Conservation (phyloP, 805 yeast genomes). For the Saccharomycopsis malanga region DNA sequence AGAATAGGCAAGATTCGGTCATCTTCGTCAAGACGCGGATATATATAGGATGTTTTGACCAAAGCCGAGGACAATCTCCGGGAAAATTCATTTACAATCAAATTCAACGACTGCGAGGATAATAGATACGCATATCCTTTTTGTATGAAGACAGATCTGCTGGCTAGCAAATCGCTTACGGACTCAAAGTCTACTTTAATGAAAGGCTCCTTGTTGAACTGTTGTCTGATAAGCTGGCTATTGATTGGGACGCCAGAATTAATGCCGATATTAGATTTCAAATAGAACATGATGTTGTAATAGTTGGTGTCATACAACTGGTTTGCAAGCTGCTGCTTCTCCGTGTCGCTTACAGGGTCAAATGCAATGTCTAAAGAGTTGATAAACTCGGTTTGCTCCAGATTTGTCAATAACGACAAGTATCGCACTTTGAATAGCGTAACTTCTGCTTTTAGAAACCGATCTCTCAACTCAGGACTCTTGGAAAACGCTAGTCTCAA, state of each 20-base stretch:
- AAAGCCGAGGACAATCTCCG: conserved; percentile 45
- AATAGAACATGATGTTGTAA: conserved; percentile 32
- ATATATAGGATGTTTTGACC: conserved; percentile 60
- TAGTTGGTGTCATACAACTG: conserved; percentile 52
- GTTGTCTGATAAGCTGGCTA: conserved; percentile 29
- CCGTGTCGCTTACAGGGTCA: conserved; percentile 59
- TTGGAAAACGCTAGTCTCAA: conserved; percentile 86
- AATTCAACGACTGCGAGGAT: conserved; percentile 59
- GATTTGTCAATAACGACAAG: conserved; percentile 22
- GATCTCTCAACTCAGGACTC: conserved; percentile 69
- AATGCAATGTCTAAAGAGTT: conserved; percentile 59
- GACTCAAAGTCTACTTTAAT: conserved; percentile 84
- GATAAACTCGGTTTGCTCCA: conserved; percentile 72
- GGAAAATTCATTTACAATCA: conserved; percentile 64
- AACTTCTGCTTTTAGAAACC: conserved; percentile 74
- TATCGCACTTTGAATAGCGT: conserved; percentile 69
- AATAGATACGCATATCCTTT: conserved; percentile 70
- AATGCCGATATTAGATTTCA: conserved; percentile 29
- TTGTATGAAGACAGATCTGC: conserved; percentile 60
- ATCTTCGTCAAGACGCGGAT: conserved; percentile 86
- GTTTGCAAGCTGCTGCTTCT: conserved; percentile 43
- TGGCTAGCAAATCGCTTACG: conserved; percentile 68
- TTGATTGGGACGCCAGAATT: conserved; percentile 19
- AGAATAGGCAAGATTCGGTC: conserved; percentile 81
- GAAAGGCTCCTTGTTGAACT: conserved; percentile 54